Evolutionary conservation across 306 rosid species (phyloP).

Genomic region (Sicyos baderoa): DNA sequence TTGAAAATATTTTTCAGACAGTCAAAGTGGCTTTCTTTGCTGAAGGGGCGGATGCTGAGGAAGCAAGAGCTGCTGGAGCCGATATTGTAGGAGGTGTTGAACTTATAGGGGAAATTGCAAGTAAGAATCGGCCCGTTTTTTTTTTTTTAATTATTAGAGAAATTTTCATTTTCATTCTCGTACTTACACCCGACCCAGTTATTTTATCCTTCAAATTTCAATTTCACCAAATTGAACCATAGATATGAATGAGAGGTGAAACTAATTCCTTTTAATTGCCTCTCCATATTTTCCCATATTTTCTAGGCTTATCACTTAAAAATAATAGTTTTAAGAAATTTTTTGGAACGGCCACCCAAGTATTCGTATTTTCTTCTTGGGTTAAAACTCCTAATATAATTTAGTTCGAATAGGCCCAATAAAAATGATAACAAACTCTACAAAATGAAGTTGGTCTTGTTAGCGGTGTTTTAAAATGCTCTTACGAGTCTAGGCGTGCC

Average conservation of each 20-base stretch:
- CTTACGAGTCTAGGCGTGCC: no score
- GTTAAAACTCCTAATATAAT: neutral
- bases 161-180: neutral
- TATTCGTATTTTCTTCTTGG: neutral
- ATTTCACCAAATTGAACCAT: neutral
- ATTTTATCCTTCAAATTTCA: neutral
- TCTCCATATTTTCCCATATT: neutral
- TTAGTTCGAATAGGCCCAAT: neutral
- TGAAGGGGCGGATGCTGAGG: conserved; percentile 92
- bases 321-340: neutral
- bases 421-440: neutral
- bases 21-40: conserved; percentile 96
- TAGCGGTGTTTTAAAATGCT: no score
- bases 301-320: neutral
- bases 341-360: neutral
- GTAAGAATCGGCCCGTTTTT: conserved; percentile 42
- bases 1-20: conserved; percentile 54
- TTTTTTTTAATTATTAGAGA: neutral
- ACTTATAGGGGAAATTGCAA: conserved; percentile 82
- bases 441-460: neutral
- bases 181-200: neutral
- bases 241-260: neutral
- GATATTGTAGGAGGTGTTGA: conserved; percentile 97
- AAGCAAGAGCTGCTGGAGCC: conserved; percentile 97
- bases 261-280: neutral